Conservation (phyloP, 495 filamentous ascomycete species). For the Pseudoneurospora amorphoporcata region DNA sequence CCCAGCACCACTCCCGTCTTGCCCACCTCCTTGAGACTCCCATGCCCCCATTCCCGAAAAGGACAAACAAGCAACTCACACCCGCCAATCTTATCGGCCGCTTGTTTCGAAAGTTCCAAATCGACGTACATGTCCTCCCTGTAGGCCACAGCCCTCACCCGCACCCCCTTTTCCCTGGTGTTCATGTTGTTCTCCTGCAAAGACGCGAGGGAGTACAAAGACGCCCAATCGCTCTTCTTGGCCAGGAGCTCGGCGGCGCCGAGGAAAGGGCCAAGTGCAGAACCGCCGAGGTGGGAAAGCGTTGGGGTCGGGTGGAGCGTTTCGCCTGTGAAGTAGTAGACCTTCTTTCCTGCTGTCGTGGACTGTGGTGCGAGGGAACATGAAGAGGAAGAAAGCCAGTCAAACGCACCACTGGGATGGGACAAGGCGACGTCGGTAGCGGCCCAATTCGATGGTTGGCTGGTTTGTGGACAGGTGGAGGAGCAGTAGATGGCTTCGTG, state of each 20-base stretch:
- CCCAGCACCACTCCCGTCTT: constrained; percentile 54
- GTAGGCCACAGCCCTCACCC: constrained; percentile 68
- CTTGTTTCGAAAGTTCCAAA: constrained; percentile 46
- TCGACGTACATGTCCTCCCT: constrained; percentile 90
- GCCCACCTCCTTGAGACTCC: constrained; percentile 46
- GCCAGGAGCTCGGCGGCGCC: constrained; percentile 59
- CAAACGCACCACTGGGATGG: constrained; percentile 18
- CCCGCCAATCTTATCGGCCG: constrained; percentile 56
- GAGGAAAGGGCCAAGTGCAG: constrained; percentile 49
- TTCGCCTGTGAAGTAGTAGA: constrained; percentile 74
- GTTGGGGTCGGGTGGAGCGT: constrained; percentile 59
- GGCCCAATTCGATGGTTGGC: constrained; percentile 25
- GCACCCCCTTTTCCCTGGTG: constrained; percentile 41
- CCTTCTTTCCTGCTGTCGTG: constrained; percentile 11
- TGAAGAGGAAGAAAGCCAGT: constrained; percentile 23
- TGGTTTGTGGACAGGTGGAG: background rate
- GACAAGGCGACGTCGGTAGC: constrained; percentile 27
- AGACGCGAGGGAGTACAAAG: constrained; percentile 57
- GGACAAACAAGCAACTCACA: constrained; percentile 47
- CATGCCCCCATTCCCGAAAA: constrained; percentile 48
- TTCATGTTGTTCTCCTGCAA: constrained; percentile 28
- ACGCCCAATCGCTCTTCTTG: constrained; percentile 51
- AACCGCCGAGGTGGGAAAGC: background rate
- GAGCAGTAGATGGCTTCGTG: constrained; percentile 21
- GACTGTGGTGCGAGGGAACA: background rate